These are phyloP conservation scores for Salvia splendens DNA, from an alignment of 257 asterid species.

Conservation along the genomic window DNA sequence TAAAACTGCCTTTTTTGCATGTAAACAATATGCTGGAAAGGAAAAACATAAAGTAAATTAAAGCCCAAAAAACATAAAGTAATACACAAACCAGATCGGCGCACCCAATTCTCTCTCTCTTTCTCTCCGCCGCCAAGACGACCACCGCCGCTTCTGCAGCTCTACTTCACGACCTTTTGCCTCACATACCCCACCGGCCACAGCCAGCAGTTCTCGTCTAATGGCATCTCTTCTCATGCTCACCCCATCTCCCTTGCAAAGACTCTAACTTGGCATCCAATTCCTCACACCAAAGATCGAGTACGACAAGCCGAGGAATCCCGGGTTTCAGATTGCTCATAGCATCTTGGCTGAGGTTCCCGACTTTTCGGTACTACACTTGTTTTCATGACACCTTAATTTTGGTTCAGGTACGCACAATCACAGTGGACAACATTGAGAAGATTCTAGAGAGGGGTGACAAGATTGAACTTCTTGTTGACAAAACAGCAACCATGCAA, in stretches of 20 bases:
- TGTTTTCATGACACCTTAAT: constrained; percentile 21
- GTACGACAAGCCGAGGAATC: constrained; percentile 72
- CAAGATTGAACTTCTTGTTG: constrained; percentile 94
- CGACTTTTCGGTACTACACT: too few species aligned
- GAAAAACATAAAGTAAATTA: too few species aligned
- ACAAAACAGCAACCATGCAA: constrained; percentile 98
- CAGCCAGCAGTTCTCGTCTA: too few species aligned
- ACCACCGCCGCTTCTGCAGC: too few species aligned
- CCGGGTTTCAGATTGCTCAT: constrained; percentile 85
- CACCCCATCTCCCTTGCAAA: constrained; percentile 41
- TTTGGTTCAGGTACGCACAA: constrained; percentile 74
- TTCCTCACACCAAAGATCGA: constrained; percentile 33
- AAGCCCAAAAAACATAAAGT: too few species aligned
- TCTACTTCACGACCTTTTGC: too few species aligned
- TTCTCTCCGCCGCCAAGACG: too few species aligned
- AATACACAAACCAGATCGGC: too few species aligned
- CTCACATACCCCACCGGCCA: too few species aligned
- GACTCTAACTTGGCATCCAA: constrained; percentile 33
- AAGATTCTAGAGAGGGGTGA: constrained; percentile 97
- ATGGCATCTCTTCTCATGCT: constrained; percentile 58
- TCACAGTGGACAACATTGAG: constrained; percentile 98
- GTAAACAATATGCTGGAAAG: too few species aligned
- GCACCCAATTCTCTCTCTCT: fast-evolving
- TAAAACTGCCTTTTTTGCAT: too few species aligned
- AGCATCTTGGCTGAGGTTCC: constrained; percentile 84